phyloP scores from a whole-genome alignment of 2,329 filamentous ascomycete species.

The Aspergillus glaucus region DNA sequence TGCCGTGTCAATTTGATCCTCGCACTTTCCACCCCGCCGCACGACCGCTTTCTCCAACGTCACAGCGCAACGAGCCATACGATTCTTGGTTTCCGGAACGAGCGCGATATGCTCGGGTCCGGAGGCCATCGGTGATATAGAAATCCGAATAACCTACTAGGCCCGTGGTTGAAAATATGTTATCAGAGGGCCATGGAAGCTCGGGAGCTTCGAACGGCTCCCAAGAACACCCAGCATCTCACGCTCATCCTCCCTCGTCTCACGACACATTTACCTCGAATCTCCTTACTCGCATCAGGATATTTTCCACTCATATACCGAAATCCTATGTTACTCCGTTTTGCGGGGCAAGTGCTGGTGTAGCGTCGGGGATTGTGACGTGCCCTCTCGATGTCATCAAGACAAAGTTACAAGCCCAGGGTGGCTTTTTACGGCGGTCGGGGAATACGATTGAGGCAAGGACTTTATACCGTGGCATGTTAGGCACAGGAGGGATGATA shows the following conservation, averaged over 20 bases:
- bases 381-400: conserved; percentile 99
- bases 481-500: conserved; percentile 80
- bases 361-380: conserved; percentile 88
- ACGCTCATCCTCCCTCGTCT: conserved; percentile 19
- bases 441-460: conserved; percentile 39
- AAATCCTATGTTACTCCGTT: conserved; percentile 66
- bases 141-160: conserved; percentile 29
- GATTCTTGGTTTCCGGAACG: conserved; percentile 33
- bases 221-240: conserved; percentile 21
- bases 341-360: conserved; percentile 79
- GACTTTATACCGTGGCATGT: conserved; percentile 71
- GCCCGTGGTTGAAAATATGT: conserved; percentile 37
- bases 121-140: conserved; percentile 35
- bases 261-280: conserved; percentile 23
- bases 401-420: conserved; percentile 94
- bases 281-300: conserved; percentile 33
- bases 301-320: conserved; percentile 45
- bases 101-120: conserved; percentile 36
- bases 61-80: conserved; percentile 4
- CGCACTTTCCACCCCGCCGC: conserved; percentile 4
- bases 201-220: conserved; percentile 26
- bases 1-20: conserved; percentile 1
- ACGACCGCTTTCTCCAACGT: neutral
- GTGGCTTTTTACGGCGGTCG: conserved; percentile 59
- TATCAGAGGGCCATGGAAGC: conserved; percentile 38